A percentile compares a stretch with the other conserved stretches of the same genome.
phyloP scores from a whole-genome alignment of 345 rosid species.

The Laguncularia racemosa region DNA sequence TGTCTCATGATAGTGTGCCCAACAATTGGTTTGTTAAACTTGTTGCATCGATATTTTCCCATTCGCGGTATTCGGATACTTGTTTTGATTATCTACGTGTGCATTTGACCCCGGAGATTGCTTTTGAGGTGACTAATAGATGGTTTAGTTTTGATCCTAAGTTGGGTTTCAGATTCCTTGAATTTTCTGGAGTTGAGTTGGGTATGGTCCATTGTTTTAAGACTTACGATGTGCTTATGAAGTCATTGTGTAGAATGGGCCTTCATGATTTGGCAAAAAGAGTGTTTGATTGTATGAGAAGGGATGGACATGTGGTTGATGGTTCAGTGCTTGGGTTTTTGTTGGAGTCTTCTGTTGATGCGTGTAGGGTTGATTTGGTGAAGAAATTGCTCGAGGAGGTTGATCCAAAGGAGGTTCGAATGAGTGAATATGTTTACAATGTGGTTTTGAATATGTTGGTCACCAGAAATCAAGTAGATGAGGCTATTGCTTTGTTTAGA shows the following conservation, averaged over 20 bases:
- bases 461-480: constrained; percentile 35
- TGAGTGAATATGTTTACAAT: constrained; percentile 33
- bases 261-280: constrained; percentile 38
- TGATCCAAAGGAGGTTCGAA: constrained; percentile 24
- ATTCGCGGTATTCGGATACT: constrained; percentile 28
- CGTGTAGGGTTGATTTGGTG: constrained; percentile 35
- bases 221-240: constrained; percentile 54
- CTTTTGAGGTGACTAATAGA: constrained; percentile 53
- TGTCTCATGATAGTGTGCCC: no score
- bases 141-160: constrained; percentile 38
- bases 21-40: constrained; percentile 63
- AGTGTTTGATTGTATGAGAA: constrained; percentile 57
- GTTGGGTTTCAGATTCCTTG: constrained; percentile 56
- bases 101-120: constrained; percentile 45
- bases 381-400: constrained; percentile 45
- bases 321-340: constrained; percentile 36
- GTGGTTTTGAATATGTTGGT: constrained; percentile 53
- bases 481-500: constrained; percentile 48
- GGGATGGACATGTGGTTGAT: constrained; percentile 57
- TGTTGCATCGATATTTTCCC: constrained; percentile 46
- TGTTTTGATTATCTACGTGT: constrained; percentile 48
- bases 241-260: constrained; percentile 55
- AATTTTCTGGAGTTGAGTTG: constrained; percentile 55
- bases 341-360: constrained; percentile 36
- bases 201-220: constrained; percentile 36